Evolutionary conservation across 23 red algal genomes (phyloP).

Genomic region (Cyanidioschyzon merolae): DNA sequence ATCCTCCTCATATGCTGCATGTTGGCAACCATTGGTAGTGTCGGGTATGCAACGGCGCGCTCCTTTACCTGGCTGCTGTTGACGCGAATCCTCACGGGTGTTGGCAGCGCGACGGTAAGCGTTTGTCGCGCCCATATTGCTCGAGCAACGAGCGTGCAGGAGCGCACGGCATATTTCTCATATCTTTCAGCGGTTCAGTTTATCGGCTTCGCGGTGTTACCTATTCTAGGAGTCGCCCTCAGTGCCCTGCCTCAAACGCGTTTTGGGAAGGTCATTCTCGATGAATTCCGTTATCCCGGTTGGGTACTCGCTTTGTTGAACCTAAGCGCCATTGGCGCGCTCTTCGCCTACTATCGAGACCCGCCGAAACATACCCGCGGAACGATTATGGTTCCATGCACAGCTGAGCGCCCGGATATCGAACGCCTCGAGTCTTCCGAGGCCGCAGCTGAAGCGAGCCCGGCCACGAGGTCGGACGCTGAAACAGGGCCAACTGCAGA

Average conservation of each 20-base stretch:
- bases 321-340: slow-evolving; percentile 14
- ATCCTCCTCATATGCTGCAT: slow-evolving; percentile 38
- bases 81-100: slow-evolving; percentile 64
- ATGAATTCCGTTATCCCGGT: slow-evolving; percentile 69
- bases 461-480: neutral
- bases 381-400: neutral
- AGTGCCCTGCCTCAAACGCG: slow-evolving; percentile 35
- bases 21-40: slow-evolving; percentile 55
- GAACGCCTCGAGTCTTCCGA: neutral
- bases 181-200: slow-evolving; percentile 88
- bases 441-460: neutral
- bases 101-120: slow-evolving; percentile 75
- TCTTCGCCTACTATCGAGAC: slow-evolving; percentile 54
- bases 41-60: slow-evolving; percentile 35
- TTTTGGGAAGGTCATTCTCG: slow-evolving; percentile 16
- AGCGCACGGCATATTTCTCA: slow-evolving; percentile 70
- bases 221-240: slow-evolving; percentile 47
- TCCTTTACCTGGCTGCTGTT: slow-evolving; percentile 35
- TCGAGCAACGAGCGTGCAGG: slow-evolving; percentile 20
- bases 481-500: neutral
- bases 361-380: slow-evolving; percentile 10
- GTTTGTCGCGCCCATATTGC: slow-evolving; percentile 80
- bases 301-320: slow-evolving; percentile 46
- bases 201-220: slow-evolving; percentile 85
- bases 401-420: neutral